Evolutionary conservation across 805 yeast genomes (phyloP).

Genomic region (Priceomyces haplophilus): DNA sequence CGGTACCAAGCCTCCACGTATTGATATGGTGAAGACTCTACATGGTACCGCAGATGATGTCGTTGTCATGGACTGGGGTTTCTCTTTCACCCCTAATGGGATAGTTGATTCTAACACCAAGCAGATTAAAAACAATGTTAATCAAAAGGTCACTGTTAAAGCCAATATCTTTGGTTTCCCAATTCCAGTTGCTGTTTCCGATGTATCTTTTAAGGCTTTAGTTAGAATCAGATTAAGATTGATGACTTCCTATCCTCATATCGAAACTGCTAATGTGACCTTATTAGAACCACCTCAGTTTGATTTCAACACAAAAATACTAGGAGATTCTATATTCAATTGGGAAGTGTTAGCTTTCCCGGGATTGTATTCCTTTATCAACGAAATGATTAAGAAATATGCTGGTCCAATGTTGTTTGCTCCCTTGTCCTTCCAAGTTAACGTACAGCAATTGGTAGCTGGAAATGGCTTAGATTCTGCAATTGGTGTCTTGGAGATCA

Average conservation of each 20-base stretch:
- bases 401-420: conserved; percentile 84
- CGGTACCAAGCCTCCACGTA: conserved; percentile 94
- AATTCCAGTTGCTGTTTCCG: conserved; percentile 75
- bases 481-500: conserved; percentile 78
- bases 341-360: conserved; percentile 88
- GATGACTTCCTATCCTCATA: conserved; percentile 89
- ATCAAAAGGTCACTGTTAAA: conserved; percentile 75
- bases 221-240: conserved; percentile 82
- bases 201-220: conserved; percentile 70
- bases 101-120: conserved; percentile 79
- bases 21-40: conserved; percentile 85
- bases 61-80: conserved; percentile 97
- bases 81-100: conserved; percentile 90
- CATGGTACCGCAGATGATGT: conserved; percentile 88
- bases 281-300: conserved; percentile 83
- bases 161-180: conserved; percentile 79
- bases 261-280: conserved; percentile 85
- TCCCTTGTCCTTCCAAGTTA: conserved; percentile 91
- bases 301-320: conserved; percentile 70
- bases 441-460: conserved; percentile 83
- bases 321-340: conserved; percentile 82
- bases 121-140: conserved; percentile 79
- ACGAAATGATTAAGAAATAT: conserved; percentile 80
- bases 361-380: conserved; percentile 77
- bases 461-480: conserved; percentile 79